Conservation (phyloP, 1,284 basidiomycete species). For the Stereum hirsutum region DNA sequence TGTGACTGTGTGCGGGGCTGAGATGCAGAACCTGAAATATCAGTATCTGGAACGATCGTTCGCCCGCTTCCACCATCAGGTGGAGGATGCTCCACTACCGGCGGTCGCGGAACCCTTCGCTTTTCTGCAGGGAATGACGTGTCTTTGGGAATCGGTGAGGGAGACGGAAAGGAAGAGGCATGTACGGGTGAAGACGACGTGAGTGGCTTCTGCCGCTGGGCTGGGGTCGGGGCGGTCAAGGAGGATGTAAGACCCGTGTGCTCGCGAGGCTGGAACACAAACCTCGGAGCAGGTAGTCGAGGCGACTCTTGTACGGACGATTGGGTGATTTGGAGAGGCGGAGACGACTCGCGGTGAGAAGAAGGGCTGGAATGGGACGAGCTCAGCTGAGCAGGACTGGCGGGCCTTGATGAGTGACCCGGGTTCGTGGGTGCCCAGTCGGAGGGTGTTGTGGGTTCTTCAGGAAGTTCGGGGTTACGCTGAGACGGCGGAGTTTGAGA, state of each 20-base stretch:
- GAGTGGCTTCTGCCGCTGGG: not conserved
- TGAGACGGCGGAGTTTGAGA: too few species aligned
- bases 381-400: not conserved
- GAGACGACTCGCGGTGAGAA: not conserved
- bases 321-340: not conserved
- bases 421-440: not conserved
- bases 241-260: not conserved
- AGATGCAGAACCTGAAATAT: slow-evolving; percentile 26
- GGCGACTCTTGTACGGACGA: not conserved
- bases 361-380: not conserved
- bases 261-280: not conserved
- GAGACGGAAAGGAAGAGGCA: not conserved
- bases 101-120: slow-evolving; percentile 7
- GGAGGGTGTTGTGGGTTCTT: not conserved
- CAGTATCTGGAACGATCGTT: slow-evolving; percentile 43
- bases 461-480: too few species aligned
- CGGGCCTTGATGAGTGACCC: not conserved
- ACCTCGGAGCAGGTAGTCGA: not conserved
- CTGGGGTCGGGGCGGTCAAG: not conserved
- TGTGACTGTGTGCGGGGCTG: slow-evolving; percentile 3
- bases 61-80: slow-evolving; percentile 22
- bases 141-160: not conserved
- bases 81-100: slow-evolving; percentile 5
- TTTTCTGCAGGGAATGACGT: not conserved
- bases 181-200: not conserved